Base-by-base conservation (phyloP, 169 alveolate species). In the Neospora caninum region DNA sequence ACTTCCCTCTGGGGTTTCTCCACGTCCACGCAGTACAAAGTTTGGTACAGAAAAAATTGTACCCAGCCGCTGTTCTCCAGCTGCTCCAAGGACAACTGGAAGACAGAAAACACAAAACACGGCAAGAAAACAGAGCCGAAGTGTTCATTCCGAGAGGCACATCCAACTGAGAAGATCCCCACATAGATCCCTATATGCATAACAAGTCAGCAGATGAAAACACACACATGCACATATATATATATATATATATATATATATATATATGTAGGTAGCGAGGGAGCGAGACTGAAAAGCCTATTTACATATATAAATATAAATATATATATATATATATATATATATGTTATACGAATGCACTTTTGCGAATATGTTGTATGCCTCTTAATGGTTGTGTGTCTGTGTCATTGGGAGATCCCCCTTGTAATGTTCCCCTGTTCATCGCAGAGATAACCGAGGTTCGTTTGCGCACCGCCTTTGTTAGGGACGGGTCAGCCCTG, bases 1-100 rank as follows among this genome's bases (percentile, higher is more conserved):
- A 70, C 10, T 80, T 96, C 98, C 88, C 93, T 96, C 41, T 45
- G 18, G 16, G 98, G 98, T 80, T 95, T 96, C 95, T 97, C 98
- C 20, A 97, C 98, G 88, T 97, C 98, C 42, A 97, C 89, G 92
- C 98, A 96, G 96, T 97, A 97, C 88, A 97, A 91, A 0, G 97
- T 95, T 83, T 97, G 91, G 78, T 97, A 97, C 53, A 97, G 64
- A 80, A 94, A 96, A 92, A 96, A 97, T 91, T 97, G 98, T 53
- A 95, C 95, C 98, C 98, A 97, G 58, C 98, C 98, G 80, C 97
- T 94, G 41, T 96, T 96, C 39, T 97, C 96, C 18, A 97, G 95
- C 64, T 97, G 96, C 78, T 96, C 98, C 91, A n/a, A 88, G 36
- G 92, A 83, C 73, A 96, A 95, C 91, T 36, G 95, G 93, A 58